These are phyloP conservation scores for Yarrowia hollandica DNA, from an alignment of 805 yeast genomes.

Conservation along the genomic window DNA sequence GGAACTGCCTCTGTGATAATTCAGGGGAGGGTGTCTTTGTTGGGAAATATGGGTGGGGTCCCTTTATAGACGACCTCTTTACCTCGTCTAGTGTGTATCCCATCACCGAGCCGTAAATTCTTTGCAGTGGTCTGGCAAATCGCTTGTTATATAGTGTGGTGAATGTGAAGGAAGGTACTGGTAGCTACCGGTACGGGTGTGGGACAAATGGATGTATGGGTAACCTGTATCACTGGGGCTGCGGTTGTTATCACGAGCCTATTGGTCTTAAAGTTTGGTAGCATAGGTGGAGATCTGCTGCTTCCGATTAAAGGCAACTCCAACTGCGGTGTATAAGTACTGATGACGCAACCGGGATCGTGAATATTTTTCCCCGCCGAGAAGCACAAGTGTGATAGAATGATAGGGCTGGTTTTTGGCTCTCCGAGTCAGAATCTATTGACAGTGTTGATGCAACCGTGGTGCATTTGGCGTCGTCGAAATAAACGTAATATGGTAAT, in stretches of 20 bases:
- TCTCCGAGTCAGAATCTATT: too few relatives aligned
- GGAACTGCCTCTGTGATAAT: constrained; percentile 11
- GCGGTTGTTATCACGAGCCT: constrained; percentile 18
- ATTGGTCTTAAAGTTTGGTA: not conserved
- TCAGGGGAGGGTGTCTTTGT: constrained; percentile 18
- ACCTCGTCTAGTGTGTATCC: constrained; percentile 26
- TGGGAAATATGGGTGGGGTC: not conserved
- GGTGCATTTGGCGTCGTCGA: too few relatives aligned
- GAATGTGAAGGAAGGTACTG: constrained; percentile 1
- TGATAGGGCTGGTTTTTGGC: too few relatives aligned
- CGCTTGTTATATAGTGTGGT: constrained; percentile 7
- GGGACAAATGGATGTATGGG: constrained; percentile 8
- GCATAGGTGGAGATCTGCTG: not conserved
- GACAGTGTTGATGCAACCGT: too few relatives aligned
- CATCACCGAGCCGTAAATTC: constrained; percentile 5
- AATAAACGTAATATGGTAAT: too few relatives aligned
- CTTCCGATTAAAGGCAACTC: constrained; percentile 6
- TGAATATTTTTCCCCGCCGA: too few relatives aligned
- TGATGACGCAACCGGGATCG: too few relatives aligned
- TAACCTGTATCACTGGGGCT: constrained; percentile 16
- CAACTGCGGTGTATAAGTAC: not conserved
- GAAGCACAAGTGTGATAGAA: too few relatives aligned
- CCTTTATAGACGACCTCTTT: constrained; percentile 12
- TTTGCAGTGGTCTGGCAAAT: not conserved
- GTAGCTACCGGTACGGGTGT: too few relatives aligned